A percentile compares a stretch with the other conserved stretches of the same genome.
phyloP scores from a whole-genome alignment of 306 rosid species.

The Lagenaria siceraria region DNA sequence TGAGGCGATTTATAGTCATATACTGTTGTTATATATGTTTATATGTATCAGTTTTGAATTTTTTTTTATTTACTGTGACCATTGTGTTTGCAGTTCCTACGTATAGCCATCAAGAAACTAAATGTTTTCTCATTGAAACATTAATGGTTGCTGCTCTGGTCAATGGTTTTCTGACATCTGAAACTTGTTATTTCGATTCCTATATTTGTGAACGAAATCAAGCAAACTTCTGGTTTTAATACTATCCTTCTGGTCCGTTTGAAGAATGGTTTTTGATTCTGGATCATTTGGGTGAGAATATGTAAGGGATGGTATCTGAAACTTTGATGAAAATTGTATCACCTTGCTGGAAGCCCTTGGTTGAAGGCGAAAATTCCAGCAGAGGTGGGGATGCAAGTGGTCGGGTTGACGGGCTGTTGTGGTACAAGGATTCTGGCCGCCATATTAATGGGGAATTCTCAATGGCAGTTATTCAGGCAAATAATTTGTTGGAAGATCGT shows the following conservation, averaged over 20 bases:
- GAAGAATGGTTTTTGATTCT: conserved; percentile 28
- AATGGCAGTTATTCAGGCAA: conserved; percentile 97
- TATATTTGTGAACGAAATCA: conserved; percentile 28
- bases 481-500: conserved; percentile 80
- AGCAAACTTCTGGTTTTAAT: conserved; percentile 23
- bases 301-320: conserved; percentile 82
- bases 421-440: conserved; percentile 75
- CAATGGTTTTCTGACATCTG: conserved; percentile 48
- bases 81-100: conserved; percentile 43
- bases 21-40: not conserved
- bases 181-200: conserved; percentile 33
- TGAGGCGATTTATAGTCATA: not conserved
- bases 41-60: not conserved
- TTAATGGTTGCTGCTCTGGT: conserved; percentile 48
- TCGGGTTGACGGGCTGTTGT: conserved; percentile 55
- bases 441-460: conserved; percentile 79
- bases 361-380: conserved; percentile 40
- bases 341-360: conserved; percentile 62
- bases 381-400: conserved; percentile 51
- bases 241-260: conserved; percentile 20
- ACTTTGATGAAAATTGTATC: conserved; percentile 53
- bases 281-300: conserved; percentile 62
- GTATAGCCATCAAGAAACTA: conserved; percentile 21
- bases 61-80: conserved; percentile 13
- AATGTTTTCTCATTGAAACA: conserved; percentile 28